phyloP scores from a whole-genome alignment of 2,329 filamentous ascomycete genomes.

The Lasiodiplodia sp. region DNA sequence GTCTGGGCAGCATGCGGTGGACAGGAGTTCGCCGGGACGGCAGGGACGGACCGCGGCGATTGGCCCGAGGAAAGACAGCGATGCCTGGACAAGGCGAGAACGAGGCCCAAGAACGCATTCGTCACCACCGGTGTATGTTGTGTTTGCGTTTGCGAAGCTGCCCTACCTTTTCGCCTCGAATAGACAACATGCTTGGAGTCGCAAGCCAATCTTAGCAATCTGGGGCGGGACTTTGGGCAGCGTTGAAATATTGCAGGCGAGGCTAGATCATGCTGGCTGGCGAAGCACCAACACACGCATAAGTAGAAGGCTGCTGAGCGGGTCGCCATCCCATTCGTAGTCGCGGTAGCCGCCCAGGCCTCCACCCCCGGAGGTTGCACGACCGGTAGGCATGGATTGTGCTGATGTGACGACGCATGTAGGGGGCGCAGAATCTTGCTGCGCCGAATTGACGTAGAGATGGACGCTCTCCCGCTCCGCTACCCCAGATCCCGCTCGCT shows the following conservation, averaged over 20 bases:
- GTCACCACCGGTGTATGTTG: not conserved
- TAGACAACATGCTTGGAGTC: not conserved
- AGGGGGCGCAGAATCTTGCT: slow-evolving; percentile 3
- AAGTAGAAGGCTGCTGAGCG: not conserved
- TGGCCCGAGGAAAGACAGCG: slow-evolving; percentile 12
- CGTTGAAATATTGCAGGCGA: not conserved
- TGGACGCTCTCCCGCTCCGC: slow-evolving; percentile 1
- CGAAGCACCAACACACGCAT: slow-evolving; percentile 8
- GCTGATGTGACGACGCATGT: slow-evolving; percentile 10
- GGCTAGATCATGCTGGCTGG: slow-evolving; percentile 7
- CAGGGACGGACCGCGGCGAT: slow-evolving; percentile 1
- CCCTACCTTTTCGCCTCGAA: slow-evolving; percentile 9
- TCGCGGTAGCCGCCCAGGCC: slow-evolving; percentile 1
- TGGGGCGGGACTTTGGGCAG: not conserved
- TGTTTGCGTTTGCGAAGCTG: not conserved
- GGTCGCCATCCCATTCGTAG: slow-evolving; percentile 18
- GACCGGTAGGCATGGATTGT: not conserved
- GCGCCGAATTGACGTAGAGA: not conserved
- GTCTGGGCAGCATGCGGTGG: not conserved
- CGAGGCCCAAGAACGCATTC: slow-evolving; percentile 9
- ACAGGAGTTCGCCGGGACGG: slow-evolving; percentile 15
- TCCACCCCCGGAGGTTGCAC: slow-evolving; percentile 3
- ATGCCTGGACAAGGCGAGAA: slow-evolving; percentile 8
- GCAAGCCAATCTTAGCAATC: slow-evolving; percentile 5
- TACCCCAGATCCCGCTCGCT: slow-evolving; percentile 12